Evolutionary conservation across 1,139 yeast species (phyloP).

Genomic region (Magnusiomyces fungicola): DNA sequence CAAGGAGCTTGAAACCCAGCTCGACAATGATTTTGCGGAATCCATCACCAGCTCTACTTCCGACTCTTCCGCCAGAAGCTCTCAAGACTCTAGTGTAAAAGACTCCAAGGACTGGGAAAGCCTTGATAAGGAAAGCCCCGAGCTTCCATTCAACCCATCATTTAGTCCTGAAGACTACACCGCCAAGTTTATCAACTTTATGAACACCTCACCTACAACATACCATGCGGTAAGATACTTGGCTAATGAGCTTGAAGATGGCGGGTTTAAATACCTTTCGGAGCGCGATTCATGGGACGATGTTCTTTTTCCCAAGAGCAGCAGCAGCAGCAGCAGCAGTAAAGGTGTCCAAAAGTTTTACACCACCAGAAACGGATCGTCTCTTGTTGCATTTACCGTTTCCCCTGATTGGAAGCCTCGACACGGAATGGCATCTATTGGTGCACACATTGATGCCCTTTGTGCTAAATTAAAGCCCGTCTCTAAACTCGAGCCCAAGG

Average conservation of each 20-base stretch:
- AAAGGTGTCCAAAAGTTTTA: conserved; percentile 65
- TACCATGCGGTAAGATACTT: conserved; percentile 77
- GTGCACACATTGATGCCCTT: conserved; percentile 92
- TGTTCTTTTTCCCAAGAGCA: conserved; percentile 37
- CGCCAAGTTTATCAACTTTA: conserved; percentile 62
- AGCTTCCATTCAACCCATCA: conserved; percentile 13
- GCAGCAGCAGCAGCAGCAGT: too few species aligned
- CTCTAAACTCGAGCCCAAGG: conserved; percentile 55
- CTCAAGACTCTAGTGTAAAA: not conserved
- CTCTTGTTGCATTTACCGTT: conserved; percentile 71
- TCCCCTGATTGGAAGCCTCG: conserved; percentile 67
- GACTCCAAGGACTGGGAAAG: not conserved
- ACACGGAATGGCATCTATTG: conserved; percentile 74
- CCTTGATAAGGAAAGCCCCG: conserved; percentile 11
- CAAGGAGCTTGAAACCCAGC: too few species aligned
- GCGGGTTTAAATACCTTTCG: conserved; percentile 45
- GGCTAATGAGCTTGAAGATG: conserved; percentile 27
- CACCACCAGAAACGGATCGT: conserved; percentile 71
- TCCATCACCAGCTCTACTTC: not conserved
- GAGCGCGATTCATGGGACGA: conserved; percentile 69
- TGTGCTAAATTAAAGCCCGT: conserved; percentile 69
- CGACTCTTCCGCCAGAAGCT: not conserved
- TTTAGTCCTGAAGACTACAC: conserved; percentile 23
- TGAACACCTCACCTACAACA: conserved; percentile 83
- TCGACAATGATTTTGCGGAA: not conserved